Evolutionary conservation across 176 grass and related monocot species (phyloP).

Genomic region (Cenchrus purpureus): DNA sequence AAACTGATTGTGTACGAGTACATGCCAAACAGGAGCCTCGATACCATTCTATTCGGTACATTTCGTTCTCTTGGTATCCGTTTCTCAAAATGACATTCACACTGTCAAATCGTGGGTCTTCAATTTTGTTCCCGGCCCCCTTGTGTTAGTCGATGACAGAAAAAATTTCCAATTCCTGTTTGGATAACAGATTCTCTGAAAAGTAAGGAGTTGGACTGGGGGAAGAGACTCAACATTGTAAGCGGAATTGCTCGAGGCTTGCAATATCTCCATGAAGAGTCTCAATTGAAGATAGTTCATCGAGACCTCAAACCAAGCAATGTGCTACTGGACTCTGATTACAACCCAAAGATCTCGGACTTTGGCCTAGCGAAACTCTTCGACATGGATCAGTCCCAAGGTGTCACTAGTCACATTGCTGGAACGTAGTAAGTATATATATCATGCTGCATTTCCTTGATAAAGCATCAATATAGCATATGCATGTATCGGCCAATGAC

Average conservation of each 20-base stretch:
- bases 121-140: too few species aligned
- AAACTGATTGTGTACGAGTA: too few species aligned
- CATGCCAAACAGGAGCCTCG: too few species aligned
- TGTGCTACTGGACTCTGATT: constrained; percentile 38
- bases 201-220: constrained; percentile 50
- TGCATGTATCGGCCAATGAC: too few species aligned
- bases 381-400: constrained; percentile 43
- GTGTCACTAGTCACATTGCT: constrained; percentile 49
- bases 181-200: constrained; percentile 35
- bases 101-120: too few species aligned
- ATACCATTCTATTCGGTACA: too few species aligned
- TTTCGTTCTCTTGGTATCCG: too few species aligned
- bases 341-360: constrained; percentile 67
- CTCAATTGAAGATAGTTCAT: constrained; percentile 58
- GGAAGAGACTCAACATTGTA: constrained; percentile 37
- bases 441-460: neutral
- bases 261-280: constrained; percentile 76
- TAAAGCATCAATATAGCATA: too few species aligned
- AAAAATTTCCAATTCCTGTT: neutral
- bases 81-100: too few species aligned
- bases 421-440: constrained; percentile 65
- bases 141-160: neutral
- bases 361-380: constrained; percentile 63
- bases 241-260: constrained; percentile 58
- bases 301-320: constrained; percentile 51